Evolutionary conservation across 1,284 basidiomycete genomes (phyloP).

Genomic region (Puccinia triticina): DNA sequence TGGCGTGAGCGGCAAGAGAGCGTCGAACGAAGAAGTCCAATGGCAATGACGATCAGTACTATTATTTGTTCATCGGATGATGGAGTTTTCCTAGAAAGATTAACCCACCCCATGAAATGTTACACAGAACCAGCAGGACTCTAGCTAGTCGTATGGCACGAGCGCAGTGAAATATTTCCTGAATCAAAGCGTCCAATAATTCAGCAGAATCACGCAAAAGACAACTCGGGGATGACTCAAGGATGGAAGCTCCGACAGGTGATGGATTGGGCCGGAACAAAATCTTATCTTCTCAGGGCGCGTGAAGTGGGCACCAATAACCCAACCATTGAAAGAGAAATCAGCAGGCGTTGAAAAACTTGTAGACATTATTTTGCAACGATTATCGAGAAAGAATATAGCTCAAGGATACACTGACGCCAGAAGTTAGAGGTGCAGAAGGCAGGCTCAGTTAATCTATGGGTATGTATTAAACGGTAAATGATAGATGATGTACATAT

Average conservation of each 20-base stretch:
- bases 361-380: not conserved
- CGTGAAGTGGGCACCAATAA: not conserved
- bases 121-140: not conserved
- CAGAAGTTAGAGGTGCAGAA: not conserved
- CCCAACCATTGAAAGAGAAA: not conserved
- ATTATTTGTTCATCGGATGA: not conserved
- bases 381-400: constrained; percentile 23
- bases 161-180: not conserved
- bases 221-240: not conserved
- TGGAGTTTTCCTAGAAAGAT: constrained; percentile 12
- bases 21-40: constrained; percentile 15
- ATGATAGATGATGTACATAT: constrained; percentile 11
- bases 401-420: constrained; percentile 20
- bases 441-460: constrained; percentile 12
- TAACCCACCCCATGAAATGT: constrained; percentile 8
- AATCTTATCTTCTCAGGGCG: not conserved
- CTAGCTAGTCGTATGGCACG: constrained; percentile 21
- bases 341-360: not conserved
- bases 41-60: not conserved
- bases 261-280: not conserved
- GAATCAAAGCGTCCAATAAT: not conserved
- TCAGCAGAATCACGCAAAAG: not conserved
- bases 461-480: not conserved
- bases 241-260: not conserved
- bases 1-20: constrained; percentile 7